These are phyloP conservation scores for Botrytis medusae DNA, from an alignment of 2,329 filamentous ascomycete species.

Conservation along the genomic window DNA sequence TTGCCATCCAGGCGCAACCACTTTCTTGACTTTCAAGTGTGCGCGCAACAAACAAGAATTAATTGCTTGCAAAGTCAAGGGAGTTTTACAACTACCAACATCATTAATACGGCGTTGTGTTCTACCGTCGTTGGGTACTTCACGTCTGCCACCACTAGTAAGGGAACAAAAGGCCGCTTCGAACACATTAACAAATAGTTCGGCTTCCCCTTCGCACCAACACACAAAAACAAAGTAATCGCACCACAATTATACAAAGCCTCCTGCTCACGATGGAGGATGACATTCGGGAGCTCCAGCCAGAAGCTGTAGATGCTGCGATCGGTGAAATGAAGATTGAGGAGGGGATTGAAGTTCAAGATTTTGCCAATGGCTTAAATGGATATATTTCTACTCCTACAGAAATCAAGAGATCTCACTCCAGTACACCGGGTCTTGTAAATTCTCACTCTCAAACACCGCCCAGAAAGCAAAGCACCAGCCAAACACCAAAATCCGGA, in stretches of 20 bases:
- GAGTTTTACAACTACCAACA: not conserved
- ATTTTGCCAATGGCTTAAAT: constrained; percentile 33
- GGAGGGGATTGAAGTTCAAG: constrained; percentile 27
- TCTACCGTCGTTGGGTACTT: constrained; percentile 10
- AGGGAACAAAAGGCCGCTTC: constrained; percentile 11
- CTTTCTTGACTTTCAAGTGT: constrained; percentile 23
- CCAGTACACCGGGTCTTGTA: constrained; percentile 31
- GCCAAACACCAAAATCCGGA: constrained; percentile 40
- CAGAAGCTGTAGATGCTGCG: constrained; percentile 37
- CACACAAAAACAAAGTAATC: constrained; percentile 16
- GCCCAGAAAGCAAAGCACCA: constrained; percentile 29
- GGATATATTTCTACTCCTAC: constrained; percentile 26
- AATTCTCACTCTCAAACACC: constrained; percentile 35
- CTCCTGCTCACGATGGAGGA: constrained; percentile 35
- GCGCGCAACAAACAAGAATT: constrained; percentile 17
- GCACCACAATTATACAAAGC: constrained; percentile 15
- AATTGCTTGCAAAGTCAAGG: constrained; percentile 17
- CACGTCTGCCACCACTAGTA: constrained; percentile 8
- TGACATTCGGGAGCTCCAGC: constrained; percentile 33
- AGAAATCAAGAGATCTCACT: constrained; percentile 32
- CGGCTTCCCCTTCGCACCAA: constrained; percentile 18
- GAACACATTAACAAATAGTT: constrained; percentile 14
- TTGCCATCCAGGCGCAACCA: constrained; percentile 27
- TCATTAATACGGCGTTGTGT: constrained; percentile 13
- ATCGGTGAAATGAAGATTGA: constrained; percentile 41